A percentile compares a stretch with the other conserved stretches of the same genome.
Conservation (phyloP, 306 rosid genomes). For the Arachis hypogaea region DNA sequence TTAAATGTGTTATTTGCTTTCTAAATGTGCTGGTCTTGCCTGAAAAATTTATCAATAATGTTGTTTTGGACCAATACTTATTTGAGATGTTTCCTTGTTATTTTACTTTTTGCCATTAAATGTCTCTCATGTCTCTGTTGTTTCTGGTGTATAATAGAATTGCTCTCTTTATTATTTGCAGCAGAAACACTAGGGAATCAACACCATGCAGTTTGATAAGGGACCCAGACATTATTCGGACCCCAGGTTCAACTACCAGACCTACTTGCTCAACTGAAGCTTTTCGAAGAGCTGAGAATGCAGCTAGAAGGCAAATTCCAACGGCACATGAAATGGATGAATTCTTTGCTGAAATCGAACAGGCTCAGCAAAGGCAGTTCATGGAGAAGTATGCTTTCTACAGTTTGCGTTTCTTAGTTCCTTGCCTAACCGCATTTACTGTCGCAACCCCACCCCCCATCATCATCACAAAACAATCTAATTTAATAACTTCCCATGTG, state of each 20-base stretch:
- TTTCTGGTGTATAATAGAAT: conserved; percentile 1
- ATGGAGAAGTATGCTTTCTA: conserved; percentile 66
- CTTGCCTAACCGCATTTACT: background rate
- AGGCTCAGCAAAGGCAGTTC: conserved; percentile 70
- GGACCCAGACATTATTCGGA: conserved; percentile 61
- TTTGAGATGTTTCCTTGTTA: conserved; percentile 17
- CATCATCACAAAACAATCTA: background rate
- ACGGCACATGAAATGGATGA: conserved; percentile 81
- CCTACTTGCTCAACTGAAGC: conserved; percentile 59
- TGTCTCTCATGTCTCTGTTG: background rate
- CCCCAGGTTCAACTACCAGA: conserved; percentile 89
- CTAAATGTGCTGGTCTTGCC: conserved; percentile 4
- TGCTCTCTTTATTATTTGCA: conserved; percentile 35
- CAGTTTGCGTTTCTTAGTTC: conserved; percentile 15
- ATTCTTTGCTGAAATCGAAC: conserved; percentile 78
- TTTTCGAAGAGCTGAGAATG: conserved; percentile 50
- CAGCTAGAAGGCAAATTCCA: conserved; percentile 67
- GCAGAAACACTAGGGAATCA: conserved; percentile 89
- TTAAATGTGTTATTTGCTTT: background rate
- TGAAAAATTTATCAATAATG: background rate
- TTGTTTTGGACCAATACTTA: background rate
- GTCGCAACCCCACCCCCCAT: background rate
- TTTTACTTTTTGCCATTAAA: background rate
- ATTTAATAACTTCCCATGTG: conserved; percentile 21
- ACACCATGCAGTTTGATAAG: conserved; percentile 90